These are phyloP conservation scores for Ilyonectria mors-panacis DNA, from an alignment of 2,329 filamentous ascomycete genomes.

Conservation along the genomic window DNA sequence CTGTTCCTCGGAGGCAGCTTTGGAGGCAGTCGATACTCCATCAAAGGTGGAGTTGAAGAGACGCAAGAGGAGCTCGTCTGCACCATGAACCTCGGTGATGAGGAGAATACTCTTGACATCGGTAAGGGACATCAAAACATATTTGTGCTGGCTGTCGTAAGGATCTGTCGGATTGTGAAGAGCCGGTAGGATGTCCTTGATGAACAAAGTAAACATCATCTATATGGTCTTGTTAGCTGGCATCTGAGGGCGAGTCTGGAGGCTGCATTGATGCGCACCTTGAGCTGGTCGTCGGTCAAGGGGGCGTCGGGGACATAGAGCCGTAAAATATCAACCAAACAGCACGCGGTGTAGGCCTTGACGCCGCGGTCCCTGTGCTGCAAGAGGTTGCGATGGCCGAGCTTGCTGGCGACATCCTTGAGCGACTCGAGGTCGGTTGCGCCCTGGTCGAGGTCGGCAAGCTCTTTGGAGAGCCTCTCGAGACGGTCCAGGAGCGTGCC, in stretches of 20 bases:
- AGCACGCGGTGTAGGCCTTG: conserved; percentile 88
- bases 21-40: conserved; percentile 84
- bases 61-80: conserved; percentile 83
- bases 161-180: conserved; percentile 89
- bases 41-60: conserved; percentile 95
- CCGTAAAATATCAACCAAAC: conserved; percentile 92
- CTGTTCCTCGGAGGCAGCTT: conserved; percentile 82
- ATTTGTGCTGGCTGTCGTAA: conserved; percentile 94
- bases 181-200: conserved; percentile 85
- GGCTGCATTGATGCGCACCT: conserved; percentile 67
- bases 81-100: conserved; percentile 87
- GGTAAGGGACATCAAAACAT: conserved; percentile 88
- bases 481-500: conserved; percentile 86
- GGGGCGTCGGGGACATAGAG: conserved; percentile 96
- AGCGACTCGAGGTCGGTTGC: conserved; percentile 88
- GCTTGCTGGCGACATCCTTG: conserved; percentile 84
- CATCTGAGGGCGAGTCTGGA: neutral
- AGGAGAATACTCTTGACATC: conserved; percentile 96
- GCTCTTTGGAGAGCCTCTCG: conserved; percentile 84
- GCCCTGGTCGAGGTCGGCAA: conserved; percentile 90
- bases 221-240: conserved; percentile 56
- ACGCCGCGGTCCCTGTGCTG: conserved; percentile 95
- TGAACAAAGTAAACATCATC: conserved; percentile 94
- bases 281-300: conserved; percentile 90
- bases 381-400: conserved; percentile 85